These are phyloP conservation scores for Pinguiococcus pyrenoidosus DNA, from an alignment of 108 stramenopile genomes.

Conservation along the genomic window DNA sequence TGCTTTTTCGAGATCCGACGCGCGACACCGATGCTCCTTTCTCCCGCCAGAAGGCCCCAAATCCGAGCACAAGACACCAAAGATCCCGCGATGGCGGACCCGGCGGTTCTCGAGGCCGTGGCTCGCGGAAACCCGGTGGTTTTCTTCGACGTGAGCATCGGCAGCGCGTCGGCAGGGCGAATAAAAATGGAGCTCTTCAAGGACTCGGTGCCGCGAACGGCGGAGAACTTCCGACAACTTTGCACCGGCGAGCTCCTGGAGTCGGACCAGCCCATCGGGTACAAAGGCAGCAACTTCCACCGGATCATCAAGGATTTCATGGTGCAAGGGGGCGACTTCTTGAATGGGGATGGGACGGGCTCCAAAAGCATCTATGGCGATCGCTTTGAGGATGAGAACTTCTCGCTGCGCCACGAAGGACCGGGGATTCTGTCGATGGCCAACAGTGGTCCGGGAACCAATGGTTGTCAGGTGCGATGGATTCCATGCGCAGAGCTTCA, in stretches of 20 bases:
- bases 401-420: conserved; percentile 60
- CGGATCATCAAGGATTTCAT: conserved; percentile 78
- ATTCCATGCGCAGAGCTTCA: too few relatives aligned
- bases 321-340: conserved; percentile 73
- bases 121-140: conserved; percentile 61
- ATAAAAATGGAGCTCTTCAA: conserved; percentile 90
- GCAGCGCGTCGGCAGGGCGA: conserved; percentile 62
- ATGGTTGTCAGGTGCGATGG: conserved; percentile 94
- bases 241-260: conserved; percentile 62
- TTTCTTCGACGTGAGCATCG: conserved; percentile 88
- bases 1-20: too few relatives aligned
- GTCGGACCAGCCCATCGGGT: conserved; percentile 54
- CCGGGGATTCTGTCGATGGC: conserved; percentile 83
- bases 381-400: conserved; percentile 88
- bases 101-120: conserved; percentile 14
- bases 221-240: conserved; percentile 52
- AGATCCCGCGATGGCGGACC: neutral
- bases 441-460: conserved; percentile 75
- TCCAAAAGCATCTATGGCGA: conserved; percentile 76
- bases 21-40: too few relatives aligned
- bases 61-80: too few relatives aligned
- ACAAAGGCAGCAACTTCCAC: conserved; percentile 77
- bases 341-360: conserved; percentile 78
- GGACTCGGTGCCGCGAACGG: conserved; percentile 40
- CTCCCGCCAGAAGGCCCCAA: too few relatives aligned